Base-by-base conservation (phyloP, 108 stramenopile species). In the Seminavis robusta region DNA sequence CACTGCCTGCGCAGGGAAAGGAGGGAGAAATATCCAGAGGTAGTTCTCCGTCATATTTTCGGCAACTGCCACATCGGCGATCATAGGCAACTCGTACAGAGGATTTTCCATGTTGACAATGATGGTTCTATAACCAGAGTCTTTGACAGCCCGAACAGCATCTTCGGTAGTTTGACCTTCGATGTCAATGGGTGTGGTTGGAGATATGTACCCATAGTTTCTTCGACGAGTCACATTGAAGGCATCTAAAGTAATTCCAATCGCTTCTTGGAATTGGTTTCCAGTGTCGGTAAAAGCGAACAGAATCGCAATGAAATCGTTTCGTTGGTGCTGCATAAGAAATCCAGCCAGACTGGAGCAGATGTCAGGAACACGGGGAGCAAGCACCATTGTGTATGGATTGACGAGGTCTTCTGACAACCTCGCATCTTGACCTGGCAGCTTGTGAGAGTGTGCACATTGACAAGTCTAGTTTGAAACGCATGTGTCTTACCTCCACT, bases 51-150 rank as follows among this genome's bases (percentile, higher is more conserved):
- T n/a, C n/a, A n/a, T n/a, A n/a, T n/a, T n/a, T n/a, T n/a, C n/a
- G n/a, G n/a, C n/a, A n/a, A n/a, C n/a, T n/a, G n/a, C n/a, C n/a
- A 48, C 56, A 29, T 58, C 45, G 5, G 56, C 56, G 25, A 58
- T 27, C 21, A 24, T 13, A 21, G 17, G 25, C 45, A 58, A 16
- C 47, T 58, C 56, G 43, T 15, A 21, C 20, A 21, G n/a, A 9
- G 45, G 42, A 29, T 58, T 25, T 26, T 45, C 43, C 5, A 58
- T 5, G 43, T 16, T 26, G 19, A 33, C 20, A 27, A 58, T 26
- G 25, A 58, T 47, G 45, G 56, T 58, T 13, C 45, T 17, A 17
- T 25, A 58, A 11, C 56, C 56, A 31, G 24, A 26, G 10, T 50
- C 24, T 26, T 31, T 50, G 48, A 50, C 24, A 11, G 4, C 9